Percentiles rank a stretch among this genome's conserved stretches.
phyloP scores from a whole-genome alignment of 2,329 filamentous ascomycete species.

The Aspergillus neotritici region DNA sequence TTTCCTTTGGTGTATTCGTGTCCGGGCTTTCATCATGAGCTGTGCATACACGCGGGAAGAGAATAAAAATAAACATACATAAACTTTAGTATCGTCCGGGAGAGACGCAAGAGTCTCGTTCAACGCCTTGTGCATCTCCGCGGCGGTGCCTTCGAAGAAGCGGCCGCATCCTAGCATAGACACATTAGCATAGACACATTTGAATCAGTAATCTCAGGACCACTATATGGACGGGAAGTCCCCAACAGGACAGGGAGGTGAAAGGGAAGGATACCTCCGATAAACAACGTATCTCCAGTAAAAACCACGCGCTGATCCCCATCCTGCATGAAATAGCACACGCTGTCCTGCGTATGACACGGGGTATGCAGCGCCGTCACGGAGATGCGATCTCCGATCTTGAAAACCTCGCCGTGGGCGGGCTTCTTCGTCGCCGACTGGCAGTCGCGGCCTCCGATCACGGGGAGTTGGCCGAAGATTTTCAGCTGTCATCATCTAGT shows the following conservation, averaged over 20 bases:
- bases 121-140: constrained; percentile 88
- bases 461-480: constrained; percentile 57
- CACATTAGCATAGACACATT: constrained; percentile 4
- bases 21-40: constrained; percentile 58
- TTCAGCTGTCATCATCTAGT: constrained; percentile 43
- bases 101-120: constrained; percentile 76
- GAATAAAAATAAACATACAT: constrained; percentile 51
- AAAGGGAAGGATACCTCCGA: constrained; percentile 58
- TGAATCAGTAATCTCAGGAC: neutral
- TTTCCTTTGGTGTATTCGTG: constrained; percentile 99
- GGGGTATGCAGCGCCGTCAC: constrained; percentile 90
- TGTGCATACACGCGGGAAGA: neutral
- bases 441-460: constrained; percentile 87
- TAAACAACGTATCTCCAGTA: constrained; percentile 93
- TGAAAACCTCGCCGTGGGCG: constrained; percentile 68
- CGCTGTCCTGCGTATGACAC: constrained; percentile 97
- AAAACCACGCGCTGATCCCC: constrained; percentile 70
- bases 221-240: neutral
- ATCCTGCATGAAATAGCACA: constrained; percentile 90
- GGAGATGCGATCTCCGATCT: constrained; percentile 70
- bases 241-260: constrained; percentile 3
- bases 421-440: constrained; percentile 73
- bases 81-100: constrained; percentile 88
- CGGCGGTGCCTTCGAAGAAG: constrained; percentile 88
- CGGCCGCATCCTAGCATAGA: constrained; percentile 67